Base-by-base conservation (phyloP, 345 rosid species). In the Kandelia obovata region DNA sequence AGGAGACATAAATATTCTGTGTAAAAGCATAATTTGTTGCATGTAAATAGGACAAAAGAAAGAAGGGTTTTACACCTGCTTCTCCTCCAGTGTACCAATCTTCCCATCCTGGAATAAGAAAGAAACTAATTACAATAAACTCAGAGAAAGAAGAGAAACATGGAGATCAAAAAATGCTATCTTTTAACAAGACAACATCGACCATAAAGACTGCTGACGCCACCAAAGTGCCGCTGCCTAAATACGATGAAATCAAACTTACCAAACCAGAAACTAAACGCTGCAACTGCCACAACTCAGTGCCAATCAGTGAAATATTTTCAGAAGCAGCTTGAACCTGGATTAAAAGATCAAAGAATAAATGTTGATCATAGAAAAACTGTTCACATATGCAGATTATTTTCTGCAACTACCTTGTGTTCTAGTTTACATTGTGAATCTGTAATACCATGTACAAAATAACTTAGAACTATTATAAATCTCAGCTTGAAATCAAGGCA, bases 301-400 rank as follows among this genome's bases (percentile, higher is more conserved):
- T 73, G 62, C 86, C 92, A 64, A 91, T 85, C 34, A 77, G 83
- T 62, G 81, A 71, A 68, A 95, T 80, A 82, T 84, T 88, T 46
- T 74, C 79, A 67, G 79, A 73, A 76, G 96, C 85, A 68, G 77
- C 79, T 72, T 78, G 81, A 58, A 95, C 91, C 99, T 95, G 90
- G 76, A 49, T 66, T 61, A 68, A 61, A 57, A 70, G 52, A 55
- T 13, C 52, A 52, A 53, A 61, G 4, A 64, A 2, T 30, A 64
- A 47, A 72, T 51, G 30, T 62, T 53, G 43, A 32, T 65, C 25
- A 26, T 3, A 7, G 20, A 46, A 31, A 43, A 13, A 62, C 11
- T 52, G 51, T 11, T 7, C 26, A 19, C 31, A 35, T 7, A 43
- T 37, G 39, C 60, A 3, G 26, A 10, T 23, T 27, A 23, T 56